Base-by-base conservation (phyloP, 1,284 basidiomycete species). In the Fistulinella staudtii region DNA sequence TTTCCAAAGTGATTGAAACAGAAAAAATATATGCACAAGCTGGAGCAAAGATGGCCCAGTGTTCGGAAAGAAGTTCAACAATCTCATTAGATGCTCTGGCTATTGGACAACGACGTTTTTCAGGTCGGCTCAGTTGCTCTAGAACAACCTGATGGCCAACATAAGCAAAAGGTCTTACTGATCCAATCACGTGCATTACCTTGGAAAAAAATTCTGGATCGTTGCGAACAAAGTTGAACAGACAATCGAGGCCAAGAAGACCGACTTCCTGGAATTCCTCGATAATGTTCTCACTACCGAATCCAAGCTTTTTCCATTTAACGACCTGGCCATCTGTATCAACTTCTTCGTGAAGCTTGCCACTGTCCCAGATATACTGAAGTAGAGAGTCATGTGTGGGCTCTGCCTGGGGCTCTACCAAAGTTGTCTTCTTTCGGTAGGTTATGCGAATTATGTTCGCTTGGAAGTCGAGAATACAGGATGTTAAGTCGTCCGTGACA, bases 381-480 rank as follows among this genome's bases (percentile, higher is more conserved):
- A 95, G 70, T 38, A 80, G 74, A 13, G 72, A 73, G 23, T 73
- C 75, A 56, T 93, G 88, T 0, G 70, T 65, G 3, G 75, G 70
- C 52, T 85, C 79, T 33, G 68, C 65, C 21, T 80, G 77, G 3
- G 85, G 80, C 52, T 90, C 80, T 24, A 96, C 86, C 3, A 80
- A 68, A 0, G 83, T 87, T 7, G 76, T 81, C 65, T 94, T 90
- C 62, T 85, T 85, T 40, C 84, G 79, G 57, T 90, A 85, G 2
- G 85, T 83, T 14, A 93, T 80, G 22, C 88, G 79, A 43, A 91
- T 76, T 56, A 93, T 82, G 63, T 92, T 92, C 31, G 87, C 82
- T 72, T 96, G 93, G 65, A 95, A 96, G 56, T 94, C 89, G 45
- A 95, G 76, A 42, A 96, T 90, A 50, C 85, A 88, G 0, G 86